Evolutionary conservation across 1,284 basidiomycete species (phyloP).

Genomic region (Trichosporon inkin): DNA sequence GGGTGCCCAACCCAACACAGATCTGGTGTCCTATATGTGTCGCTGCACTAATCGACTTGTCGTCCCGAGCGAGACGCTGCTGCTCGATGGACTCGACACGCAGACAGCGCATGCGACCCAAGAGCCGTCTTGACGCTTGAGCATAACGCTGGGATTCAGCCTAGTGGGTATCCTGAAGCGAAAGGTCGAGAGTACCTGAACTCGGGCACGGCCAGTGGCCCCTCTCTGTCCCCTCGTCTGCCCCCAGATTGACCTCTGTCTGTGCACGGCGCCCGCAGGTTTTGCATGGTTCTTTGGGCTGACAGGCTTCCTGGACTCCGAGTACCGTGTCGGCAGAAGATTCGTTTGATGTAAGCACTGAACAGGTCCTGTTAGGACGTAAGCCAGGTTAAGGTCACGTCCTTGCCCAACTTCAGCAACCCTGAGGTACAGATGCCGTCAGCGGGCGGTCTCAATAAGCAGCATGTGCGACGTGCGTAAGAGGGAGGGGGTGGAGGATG

Average conservation of each 20-base stretch:
- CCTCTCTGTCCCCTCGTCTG: no score
- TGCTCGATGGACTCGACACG: background rate
- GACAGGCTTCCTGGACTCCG: background rate
- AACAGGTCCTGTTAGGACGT: background rate
- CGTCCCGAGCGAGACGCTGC: background rate
- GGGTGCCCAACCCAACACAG: background rate
- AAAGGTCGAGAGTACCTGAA: slow-evolving; percentile 3
- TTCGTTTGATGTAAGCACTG: slow-evolving; percentile 1
- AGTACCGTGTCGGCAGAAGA: slow-evolving; percentile 3
- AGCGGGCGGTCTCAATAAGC: slow-evolving; percentile 6
- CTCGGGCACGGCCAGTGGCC: slow-evolving; percentile 2
- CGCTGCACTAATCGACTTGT: slow-evolving; percentile 1
- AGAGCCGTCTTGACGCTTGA: background rate
- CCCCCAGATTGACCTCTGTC: background rate
- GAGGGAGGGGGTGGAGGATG: no score
- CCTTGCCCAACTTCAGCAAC: background rate
- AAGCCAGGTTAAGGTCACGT: background rate
- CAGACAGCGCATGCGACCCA: background rate
- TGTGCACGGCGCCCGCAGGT: background rate
- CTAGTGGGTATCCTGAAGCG: slow-evolving; percentile 1
- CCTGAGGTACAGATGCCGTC: slow-evolving; percentile 3
- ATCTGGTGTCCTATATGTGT: background rate
- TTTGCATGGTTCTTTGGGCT: background rate
- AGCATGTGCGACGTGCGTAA: background rate
- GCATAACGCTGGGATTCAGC: slow-evolving; percentile 8